Conservation (phyloP, 257 asterid species). For the Avicennia marina region DNA sequence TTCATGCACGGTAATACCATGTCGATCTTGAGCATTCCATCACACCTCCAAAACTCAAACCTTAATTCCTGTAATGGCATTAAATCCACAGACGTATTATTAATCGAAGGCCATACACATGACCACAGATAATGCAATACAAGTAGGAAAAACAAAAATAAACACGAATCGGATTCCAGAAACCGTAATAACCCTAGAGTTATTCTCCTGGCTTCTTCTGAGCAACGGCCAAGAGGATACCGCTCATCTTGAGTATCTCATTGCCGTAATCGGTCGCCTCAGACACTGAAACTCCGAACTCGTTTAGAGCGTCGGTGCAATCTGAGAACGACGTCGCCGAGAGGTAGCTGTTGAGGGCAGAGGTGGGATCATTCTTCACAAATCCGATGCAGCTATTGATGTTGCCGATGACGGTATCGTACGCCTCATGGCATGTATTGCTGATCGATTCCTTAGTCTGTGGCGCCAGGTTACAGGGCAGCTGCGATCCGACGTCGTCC, state of each 20-base stretch:
- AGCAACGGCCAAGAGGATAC: background rate
- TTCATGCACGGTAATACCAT: too few relatives aligned
- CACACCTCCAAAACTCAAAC: too few relatives aligned
- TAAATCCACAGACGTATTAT: too few relatives aligned
- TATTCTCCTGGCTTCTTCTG: background rate
- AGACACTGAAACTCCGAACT: constrained; percentile 8
- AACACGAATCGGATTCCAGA: background rate
- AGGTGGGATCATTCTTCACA: constrained; percentile 8
- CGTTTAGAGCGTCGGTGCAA: constrained; percentile 13
- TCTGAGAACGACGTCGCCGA: constrained; percentile 15
- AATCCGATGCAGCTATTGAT: constrained; percentile 7
- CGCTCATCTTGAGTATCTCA: background rate
- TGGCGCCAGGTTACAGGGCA: constrained; percentile 9
- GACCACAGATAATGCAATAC: too few relatives aligned
- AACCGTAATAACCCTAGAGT: background rate
- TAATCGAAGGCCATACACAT: too few relatives aligned
- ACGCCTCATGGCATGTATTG: constrained; percentile 9
- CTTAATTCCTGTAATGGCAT: too few relatives aligned
- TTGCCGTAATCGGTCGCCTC: background rate
- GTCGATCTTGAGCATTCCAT: too few relatives aligned
- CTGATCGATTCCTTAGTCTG: constrained; percentile 9
- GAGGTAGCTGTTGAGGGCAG: constrained; percentile 1
- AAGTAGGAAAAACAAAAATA: too few relatives aligned
- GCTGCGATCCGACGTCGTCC: constrained; percentile 11
- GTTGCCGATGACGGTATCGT: constrained; percentile 11